phyloP scores from a whole-genome alignment of 1,284 basidiomycete species.

The Leccinum solheimii region DNA sequence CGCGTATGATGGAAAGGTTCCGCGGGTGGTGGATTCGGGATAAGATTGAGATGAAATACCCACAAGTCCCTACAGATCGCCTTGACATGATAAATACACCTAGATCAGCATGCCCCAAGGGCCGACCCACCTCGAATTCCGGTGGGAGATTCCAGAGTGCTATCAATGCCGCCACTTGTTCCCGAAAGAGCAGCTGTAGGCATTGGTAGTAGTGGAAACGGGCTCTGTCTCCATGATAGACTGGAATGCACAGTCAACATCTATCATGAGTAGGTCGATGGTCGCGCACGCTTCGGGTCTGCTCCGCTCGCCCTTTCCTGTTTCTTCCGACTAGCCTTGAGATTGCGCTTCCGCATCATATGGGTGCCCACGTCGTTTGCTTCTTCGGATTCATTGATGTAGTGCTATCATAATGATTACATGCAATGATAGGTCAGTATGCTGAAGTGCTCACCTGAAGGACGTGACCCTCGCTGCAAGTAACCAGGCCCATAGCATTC shows the following conservation, averaged over 20 bases:
- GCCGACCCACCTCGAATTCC: conserved; percentile 70
- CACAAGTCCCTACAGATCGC: conserved; percentile 79
- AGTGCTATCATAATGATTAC: conserved; percentile 50
- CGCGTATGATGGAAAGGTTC: conserved; percentile 55
- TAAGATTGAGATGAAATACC: conserved; percentile 69
- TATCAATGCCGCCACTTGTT: conserved; percentile 68
- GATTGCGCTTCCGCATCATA: conserved; percentile 57
- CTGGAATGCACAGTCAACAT: conserved; percentile 41
- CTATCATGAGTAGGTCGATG: not conserved
- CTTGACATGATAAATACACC: conserved; percentile 40
- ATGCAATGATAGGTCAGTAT: not conserved
- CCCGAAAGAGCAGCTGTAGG: conserved; percentile 74
- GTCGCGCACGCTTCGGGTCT: conserved; percentile 54
- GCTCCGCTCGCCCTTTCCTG: conserved; percentile 50
- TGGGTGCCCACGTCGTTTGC: conserved; percentile 58
- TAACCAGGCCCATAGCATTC: conserved; percentile 68
- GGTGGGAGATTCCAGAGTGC: conserved; percentile 70
- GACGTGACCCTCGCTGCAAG: conserved; percentile 78
- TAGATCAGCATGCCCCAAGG: not conserved
- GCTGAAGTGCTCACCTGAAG: conserved; percentile 54
- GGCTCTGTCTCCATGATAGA: conserved; percentile 77
- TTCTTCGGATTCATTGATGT: conserved; percentile 70
- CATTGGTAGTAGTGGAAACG: conserved; percentile 80
- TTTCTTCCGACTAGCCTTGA: conserved; percentile 55
- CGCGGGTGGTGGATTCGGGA: conserved; percentile 59